Evolutionary conservation across 148 eudicot genomes (phyloP).

Genomic region (Spergularia bocconei): DNA sequence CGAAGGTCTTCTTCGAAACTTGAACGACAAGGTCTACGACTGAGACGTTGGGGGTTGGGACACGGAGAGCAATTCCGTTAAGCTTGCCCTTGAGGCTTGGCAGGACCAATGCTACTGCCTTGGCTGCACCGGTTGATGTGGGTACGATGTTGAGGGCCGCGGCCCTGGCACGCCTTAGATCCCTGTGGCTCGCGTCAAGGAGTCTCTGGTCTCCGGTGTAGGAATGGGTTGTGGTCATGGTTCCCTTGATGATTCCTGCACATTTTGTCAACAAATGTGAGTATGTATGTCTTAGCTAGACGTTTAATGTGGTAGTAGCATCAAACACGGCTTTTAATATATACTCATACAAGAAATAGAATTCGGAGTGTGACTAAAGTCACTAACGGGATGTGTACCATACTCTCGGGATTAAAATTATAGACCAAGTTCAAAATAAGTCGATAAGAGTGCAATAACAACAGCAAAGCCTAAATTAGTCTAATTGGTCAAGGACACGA

Average conservation of each 20-base stretch:
- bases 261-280: not conserved
- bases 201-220: constrained; percentile 99
- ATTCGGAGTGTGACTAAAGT: too few species aligned
- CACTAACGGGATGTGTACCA: too few species aligned
- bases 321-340: too few species aligned
- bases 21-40: constrained; percentile 97
- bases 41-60: constrained; percentile 94
- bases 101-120: constrained; percentile 94
- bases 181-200: constrained; percentile 97
- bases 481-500: not conserved
- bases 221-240: constrained; percentile 99
- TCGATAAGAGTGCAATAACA: too few species aligned
- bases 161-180: constrained; percentile 89
- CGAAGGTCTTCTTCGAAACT: constrained; percentile 86
- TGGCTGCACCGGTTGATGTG: constrained; percentile 96
- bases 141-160: constrained; percentile 99
- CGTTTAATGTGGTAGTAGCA: too few species aligned
- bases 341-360: too few species aligned
- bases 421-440: too few species aligned
- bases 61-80: constrained; percentile 98
- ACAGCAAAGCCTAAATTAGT: too few species aligned
- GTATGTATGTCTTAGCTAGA: too few species aligned
- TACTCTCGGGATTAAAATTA: too few species aligned
- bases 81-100: constrained; percentile 91
- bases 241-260: constrained; percentile 92